Percentiles rank a stretch among this genome's conserved stretches.
Evolutionary conservation across 441 rosid genomes (phyloP).

Genomic region (Populus hybrid): DNA sequence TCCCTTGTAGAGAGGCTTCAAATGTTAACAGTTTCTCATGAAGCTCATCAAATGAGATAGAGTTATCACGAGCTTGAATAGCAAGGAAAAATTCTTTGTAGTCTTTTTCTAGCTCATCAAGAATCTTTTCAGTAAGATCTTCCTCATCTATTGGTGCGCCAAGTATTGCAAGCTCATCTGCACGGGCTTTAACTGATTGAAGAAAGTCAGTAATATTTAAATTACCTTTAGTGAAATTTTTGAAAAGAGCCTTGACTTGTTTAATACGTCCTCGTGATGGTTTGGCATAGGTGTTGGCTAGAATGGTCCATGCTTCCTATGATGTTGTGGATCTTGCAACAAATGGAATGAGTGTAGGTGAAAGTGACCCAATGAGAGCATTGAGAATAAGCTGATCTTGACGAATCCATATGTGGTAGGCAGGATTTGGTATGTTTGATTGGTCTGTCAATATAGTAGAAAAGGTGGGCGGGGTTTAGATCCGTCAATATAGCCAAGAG

Average conservation of each 20-base stretch:
- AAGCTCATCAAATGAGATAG: background rate
- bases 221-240: background rate
- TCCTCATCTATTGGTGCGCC: background rate
- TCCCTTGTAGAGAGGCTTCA: background rate
- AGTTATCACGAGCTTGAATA: background rate
- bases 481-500: too few species aligned
- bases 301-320: background rate
- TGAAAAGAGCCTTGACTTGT: background rate
- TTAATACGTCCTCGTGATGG: background rate
- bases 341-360: too few species aligned
- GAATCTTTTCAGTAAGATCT: background rate
- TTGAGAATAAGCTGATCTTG: too few species aligned
- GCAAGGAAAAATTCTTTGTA: background rate
- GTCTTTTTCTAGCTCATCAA: fast-evolving
- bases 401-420: too few species aligned
- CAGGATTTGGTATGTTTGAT: background rate
- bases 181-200: background rate
- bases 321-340: background rate
- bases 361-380: too few species aligned
- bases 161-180: background rate
- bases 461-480: fast-evolving
- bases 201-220: background rate
- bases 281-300: background rate
- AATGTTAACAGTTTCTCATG: background rate
- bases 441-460: background rate